Evolutionary conservation across 345 rosid species (phyloP).

Genomic region (Nephelium lappaceum): DNA sequence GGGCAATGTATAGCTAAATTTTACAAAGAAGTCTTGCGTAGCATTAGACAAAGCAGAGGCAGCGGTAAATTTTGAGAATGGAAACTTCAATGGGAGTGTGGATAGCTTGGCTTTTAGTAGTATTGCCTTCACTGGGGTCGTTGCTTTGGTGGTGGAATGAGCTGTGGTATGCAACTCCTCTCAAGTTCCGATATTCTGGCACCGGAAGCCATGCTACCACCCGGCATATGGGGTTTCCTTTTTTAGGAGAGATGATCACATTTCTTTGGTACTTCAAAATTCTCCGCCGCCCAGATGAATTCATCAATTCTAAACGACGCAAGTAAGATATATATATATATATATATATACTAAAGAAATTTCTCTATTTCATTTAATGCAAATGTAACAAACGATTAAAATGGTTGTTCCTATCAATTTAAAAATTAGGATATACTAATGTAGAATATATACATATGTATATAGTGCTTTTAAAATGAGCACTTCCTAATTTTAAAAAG

Average conservation of each 20-base stretch:
- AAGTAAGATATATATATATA: conserved; percentile 26
- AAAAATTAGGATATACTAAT: too few species aligned
- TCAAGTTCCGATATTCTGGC: conserved; percentile 14
- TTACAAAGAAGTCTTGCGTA: too few species aligned
- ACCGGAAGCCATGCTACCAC: conserved; percentile 29
- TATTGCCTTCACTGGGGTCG: conserved; percentile 28
- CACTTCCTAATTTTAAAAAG: too few species aligned
- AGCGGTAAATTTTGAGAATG: too few species aligned
- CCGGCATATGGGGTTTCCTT: conserved; percentile 43
- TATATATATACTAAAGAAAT: too few species aligned
- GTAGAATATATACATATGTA: too few species aligned
- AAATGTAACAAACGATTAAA: too few species aligned
- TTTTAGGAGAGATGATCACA: conserved; percentile 38
- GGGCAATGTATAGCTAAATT: too few species aligned
- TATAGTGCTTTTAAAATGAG: too few species aligned
- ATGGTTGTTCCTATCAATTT: too few species aligned
- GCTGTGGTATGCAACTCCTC: conserved; percentile 26
- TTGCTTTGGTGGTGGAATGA: conserved; percentile 54
- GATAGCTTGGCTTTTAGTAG: conserved; percentile 23
- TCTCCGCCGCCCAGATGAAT: conserved; percentile 36
- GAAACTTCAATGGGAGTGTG: not conserved
- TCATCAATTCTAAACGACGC: conserved; percentile 39
- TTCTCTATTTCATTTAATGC: too few species aligned
- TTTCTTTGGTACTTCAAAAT: conserved; percentile 45
- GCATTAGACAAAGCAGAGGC: too few species aligned